Percentiles rank a stretch among this genome's conserved stretches.
phyloP scores from a whole-genome alignment of 805 yeast species.

The Vanderwaltozyma polyspora region DNA sequence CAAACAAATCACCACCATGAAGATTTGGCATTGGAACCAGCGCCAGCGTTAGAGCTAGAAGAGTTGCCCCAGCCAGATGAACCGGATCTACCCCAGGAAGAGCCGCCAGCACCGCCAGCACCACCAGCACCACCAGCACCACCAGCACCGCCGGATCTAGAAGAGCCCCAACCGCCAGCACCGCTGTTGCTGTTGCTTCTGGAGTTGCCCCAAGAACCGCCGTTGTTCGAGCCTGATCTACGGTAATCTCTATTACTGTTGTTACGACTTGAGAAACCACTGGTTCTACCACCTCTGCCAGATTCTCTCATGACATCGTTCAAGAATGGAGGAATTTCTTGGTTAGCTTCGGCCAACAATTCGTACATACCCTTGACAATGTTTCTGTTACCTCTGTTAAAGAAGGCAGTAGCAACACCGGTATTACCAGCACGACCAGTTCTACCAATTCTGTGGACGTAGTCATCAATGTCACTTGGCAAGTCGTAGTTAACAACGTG shows the following conservation, averaged over 20 bases:
- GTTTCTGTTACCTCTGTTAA: constrained; percentile 89
- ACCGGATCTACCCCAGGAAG: constrained; percentile 3
- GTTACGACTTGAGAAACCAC: constrained; percentile 33
- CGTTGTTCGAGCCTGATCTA: constrained; percentile 26
- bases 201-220: constrained; percentile 27
- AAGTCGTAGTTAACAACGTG: constrained; percentile 96
- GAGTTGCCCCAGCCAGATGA: constrained; percentile 15
- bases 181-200: constrained; percentile 21
- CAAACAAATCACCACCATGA: constrained; percentile 19
- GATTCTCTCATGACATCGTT: constrained; percentile 70
- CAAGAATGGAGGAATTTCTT: constrained; percentile 89
- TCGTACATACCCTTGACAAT: constrained; percentile 81
- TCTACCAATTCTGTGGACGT: constrained; percentile 99
- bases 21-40: constrained; percentile 9
- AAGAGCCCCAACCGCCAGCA: constrained; percentile 23
- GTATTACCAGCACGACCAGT: constrained; percentile 99
- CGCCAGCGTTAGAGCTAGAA: constrained; percentile 15
- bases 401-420: constrained; percentile 97
- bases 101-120: background rate
- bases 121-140: background rate
- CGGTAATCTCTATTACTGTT: constrained; percentile 41
- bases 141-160: constrained; percentile 6
- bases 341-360: constrained; percentile 88
- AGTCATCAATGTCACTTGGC: constrained; percentile 95
- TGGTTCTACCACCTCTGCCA: constrained; percentile 41